Conservation (phyloP, 169 alveolate species). For the Plasmodium knowlesi region DNA sequence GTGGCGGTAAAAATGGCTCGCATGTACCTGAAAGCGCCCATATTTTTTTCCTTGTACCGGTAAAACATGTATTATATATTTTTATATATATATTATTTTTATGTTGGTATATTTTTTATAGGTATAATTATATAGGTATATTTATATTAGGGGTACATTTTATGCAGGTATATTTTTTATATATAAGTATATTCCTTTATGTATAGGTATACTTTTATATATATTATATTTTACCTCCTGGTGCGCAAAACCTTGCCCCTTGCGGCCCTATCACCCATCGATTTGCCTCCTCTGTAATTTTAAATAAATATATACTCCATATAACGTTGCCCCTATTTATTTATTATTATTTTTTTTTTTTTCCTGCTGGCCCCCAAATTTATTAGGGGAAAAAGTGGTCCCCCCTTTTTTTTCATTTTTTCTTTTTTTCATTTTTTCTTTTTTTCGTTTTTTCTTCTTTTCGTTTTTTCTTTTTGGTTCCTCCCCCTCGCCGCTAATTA, state of each 20-base stretch:
- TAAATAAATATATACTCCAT: no score
- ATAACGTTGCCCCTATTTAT: background rate
- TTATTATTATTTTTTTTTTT: no score
- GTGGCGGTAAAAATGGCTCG: background rate
- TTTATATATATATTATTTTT: no score
- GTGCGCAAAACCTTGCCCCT: background rate
- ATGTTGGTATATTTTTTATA: no score
- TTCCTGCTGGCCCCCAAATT: background rate
- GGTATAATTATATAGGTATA: background rate
- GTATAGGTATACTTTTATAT: no score
- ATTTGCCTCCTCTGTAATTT: background rate
- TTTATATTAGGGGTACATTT: background rate
- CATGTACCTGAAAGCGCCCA: background rate
- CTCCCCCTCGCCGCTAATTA: background rate
- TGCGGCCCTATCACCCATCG: background rate
- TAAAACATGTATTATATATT: background rate
- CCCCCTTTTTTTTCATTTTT: background rate
- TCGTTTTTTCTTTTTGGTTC: background rate
- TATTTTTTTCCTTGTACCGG: background rate
- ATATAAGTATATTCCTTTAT: no score
- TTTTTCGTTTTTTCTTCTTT: no score
- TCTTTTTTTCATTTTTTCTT: background rate
- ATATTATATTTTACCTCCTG: background rate
- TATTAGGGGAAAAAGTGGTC: conserved; percentile 3
- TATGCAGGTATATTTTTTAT: no score